Evolutionary conservation across 176 grass and related monocot species (phyloP), one percentile per base, ranked within the genome.

Genomic region (Phoenix roebelenii): DNA sequence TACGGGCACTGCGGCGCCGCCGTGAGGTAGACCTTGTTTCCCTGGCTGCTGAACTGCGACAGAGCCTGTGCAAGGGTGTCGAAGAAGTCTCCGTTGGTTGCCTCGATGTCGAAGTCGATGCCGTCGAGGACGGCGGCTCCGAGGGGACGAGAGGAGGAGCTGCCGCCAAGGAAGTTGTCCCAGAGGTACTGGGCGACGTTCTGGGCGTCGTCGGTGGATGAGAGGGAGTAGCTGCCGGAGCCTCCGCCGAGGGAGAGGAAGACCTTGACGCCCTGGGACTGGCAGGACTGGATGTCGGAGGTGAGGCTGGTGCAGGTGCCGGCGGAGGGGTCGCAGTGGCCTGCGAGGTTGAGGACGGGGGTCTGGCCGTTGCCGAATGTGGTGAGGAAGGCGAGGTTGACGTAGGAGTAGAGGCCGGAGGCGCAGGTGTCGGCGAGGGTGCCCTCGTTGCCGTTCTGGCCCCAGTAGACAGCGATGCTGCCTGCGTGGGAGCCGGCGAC

Each of bases 401-500:
- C 71, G 35, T 56, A 73, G 4, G 61, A 48, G 63, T 94, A 94
- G 15, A 63, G n/a, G 20, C 77, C 77, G 56, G 74, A 70, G 67
- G 26, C 63, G 80, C 89, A 94, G 23, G 89, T 58, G 32, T 65
- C 70, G 52, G 74, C 81, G 18, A 94, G 81, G 77, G 23, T 19
- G 23, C 80, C 89, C 74, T 94, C 84, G 58, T 19, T 1, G 20
- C 67, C 74, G 74, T 88, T 70, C 71, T 94, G 89, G 29, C 89
- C 84, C 84, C 89, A 88, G 64, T 88, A 94, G 22, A 94, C 81
- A 3, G 77, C 81, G 25, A 94, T 94, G 64, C 69, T 49, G 74
- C 83, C 89, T 28, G 75, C 84, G 16, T 20, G 28, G 44, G 70
- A 59, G 35, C 17, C 59, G 62, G 70, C 67, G 2, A 6, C 67